Conservation (phyloP, 1,284 basidiomycete genomes). For the Ustilago trichophora region DNA sequence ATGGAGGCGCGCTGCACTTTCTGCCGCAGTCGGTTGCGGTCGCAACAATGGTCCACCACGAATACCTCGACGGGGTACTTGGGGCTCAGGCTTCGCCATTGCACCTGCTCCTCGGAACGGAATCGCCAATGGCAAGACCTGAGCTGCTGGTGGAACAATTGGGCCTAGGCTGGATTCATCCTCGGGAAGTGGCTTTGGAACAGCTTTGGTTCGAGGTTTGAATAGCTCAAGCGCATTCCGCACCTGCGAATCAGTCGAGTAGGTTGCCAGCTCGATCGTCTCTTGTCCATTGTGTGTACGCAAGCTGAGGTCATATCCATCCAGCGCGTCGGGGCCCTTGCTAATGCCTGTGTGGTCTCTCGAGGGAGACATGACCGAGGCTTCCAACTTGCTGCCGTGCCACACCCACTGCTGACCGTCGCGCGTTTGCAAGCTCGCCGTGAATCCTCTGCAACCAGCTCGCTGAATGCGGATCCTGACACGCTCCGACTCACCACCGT, state of each 20-base stretch:
- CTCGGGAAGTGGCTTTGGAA: conserved; percentile 19
- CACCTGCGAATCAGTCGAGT: conserved; percentile 37
- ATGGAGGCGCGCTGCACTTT: conserved; percentile 15
- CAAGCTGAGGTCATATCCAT: conserved; percentile 28
- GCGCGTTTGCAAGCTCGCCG: conserved; percentile 14
- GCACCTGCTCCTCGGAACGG: conserved; percentile 6
- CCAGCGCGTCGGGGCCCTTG: conserved; percentile 1
- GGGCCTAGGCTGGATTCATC: conserved; percentile 8
- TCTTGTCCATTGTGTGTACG: conserved; percentile 1
- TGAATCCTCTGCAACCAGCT: conserved; percentile 11
- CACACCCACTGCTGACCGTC: conserved; percentile 30
- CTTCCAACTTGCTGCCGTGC: conserved; percentile 28
- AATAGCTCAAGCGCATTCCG: conserved; percentile 40
- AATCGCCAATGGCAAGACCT: conserved; percentile 29
- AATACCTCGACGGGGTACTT: conserved; percentile 29
- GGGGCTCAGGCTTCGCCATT: conserved; percentile 4
- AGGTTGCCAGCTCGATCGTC: conserved; percentile 28
- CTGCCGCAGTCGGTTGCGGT: conserved; percentile 4
- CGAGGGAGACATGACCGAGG: conserved; percentile 16
- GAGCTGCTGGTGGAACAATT: conserved; percentile 11
- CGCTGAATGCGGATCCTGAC: conserved; percentile 25
- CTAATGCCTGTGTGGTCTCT: not conserved
- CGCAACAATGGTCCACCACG: conserved; percentile 37
- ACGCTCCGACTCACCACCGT: conserved; percentile 7
- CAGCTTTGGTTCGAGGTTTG: conserved; percentile 19